Evolutionary conservation across 495 filamentous ascomycete species (phyloP), one percentile per base, ranked within the genome.

Genomic region (Tuber umbilicatum): DNA sequence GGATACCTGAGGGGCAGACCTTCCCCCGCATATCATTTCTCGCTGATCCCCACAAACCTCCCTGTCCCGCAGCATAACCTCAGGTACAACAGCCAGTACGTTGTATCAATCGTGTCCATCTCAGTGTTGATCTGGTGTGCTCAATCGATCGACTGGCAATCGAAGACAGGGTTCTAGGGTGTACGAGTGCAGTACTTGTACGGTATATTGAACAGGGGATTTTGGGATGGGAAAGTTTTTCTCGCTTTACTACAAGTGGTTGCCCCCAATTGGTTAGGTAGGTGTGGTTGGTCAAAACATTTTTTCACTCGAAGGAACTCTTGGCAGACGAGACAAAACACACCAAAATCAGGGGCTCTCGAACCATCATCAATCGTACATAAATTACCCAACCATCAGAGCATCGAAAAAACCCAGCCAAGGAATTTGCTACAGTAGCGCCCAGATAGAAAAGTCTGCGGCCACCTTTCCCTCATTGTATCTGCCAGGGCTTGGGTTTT

Each of bases 161-260:
- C 55, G 55, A 64, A 35, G 55, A 64, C 55, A 64, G 55, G 55
- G 55, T 64, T 64, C 55, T 31, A 64, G 55, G 55, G 35, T 35
- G 55, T 35, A 40, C 39, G 39, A n/a, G n/a, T n/a, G n/a, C n/a
- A n/a, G n/a, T n/a, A n/a, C n/a, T n/a, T n/a, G 39, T 39, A 39
- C 7, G 39, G 7, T 39, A 39, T 40, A 64, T 64, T 35, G 55
- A 64, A 64, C 27, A 64, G 55, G 55, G 55, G 10, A 64, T 64
- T 64, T 64, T 1, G 19, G 55, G 31, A 35, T 64, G 55, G 55
- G 55, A 64, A 64, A 64, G 55, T 35, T 64, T 64, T 64, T 64
- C 17, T 35, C 55, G 12, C 55, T 2, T 31, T 64, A 6, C 55
- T 35, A 64, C 55, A 64, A 35, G 55, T 64, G 55, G 55, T 64